phyloP scores from a whole-genome alignment of 768 basidiomycete genomes.

The Podaxis sp. region DNA sequence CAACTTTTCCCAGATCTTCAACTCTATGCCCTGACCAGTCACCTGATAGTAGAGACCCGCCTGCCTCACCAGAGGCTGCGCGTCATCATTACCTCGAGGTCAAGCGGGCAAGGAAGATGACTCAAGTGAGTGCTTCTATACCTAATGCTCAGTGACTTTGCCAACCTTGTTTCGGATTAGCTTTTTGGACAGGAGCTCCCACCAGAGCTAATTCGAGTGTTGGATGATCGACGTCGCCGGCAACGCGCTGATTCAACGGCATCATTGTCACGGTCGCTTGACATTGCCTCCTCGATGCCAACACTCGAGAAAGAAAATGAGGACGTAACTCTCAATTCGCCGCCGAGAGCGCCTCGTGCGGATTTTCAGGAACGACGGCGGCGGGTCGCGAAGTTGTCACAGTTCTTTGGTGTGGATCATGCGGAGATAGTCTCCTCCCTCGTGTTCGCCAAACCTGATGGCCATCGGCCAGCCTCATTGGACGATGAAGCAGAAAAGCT shows the following conservation, averaged over 20 bases:
- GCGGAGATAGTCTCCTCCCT: slow-evolving; percentile 39
- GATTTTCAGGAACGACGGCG: slow-evolving; percentile 26
- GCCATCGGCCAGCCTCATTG: not conserved
- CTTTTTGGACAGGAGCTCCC: slow-evolving; percentile 53
- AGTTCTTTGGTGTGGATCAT: slow-evolving; percentile 57
- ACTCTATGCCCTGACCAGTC: not conserved
- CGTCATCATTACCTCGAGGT: slow-evolving; percentile 39
- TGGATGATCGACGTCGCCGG: slow-evolving; percentile 10
- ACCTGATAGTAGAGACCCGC: slow-evolving; percentile 4
- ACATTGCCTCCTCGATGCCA: not conserved
- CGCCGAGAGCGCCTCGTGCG: not conserved
- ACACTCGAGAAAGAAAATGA: slow-evolving; percentile 6
- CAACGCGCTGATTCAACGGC: slow-evolving; percentile 3
- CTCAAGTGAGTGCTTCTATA: slow-evolving; percentile 35
- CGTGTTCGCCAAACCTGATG: slow-evolving; percentile 1
- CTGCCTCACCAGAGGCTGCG: slow-evolving; percentile 10
- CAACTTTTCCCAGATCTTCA: slow-evolving; percentile 1
- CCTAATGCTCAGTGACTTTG: not conserved
- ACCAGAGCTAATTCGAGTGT: slow-evolving; percentile 33
- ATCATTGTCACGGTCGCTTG: not conserved
- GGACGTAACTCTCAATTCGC: not conserved
- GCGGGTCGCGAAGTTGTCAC: slow-evolving; percentile 53
- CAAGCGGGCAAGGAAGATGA: slow-evolving; percentile 49
- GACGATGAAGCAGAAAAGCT: not conserved
- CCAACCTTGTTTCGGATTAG: slow-evolving; percentile 25